A percentile compares a stretch with the other conserved stretches of the same genome.
phyloP scores from a whole-genome alignment of 352 stramenopile genomes.

The Saprolegnia parasitica region DNA sequence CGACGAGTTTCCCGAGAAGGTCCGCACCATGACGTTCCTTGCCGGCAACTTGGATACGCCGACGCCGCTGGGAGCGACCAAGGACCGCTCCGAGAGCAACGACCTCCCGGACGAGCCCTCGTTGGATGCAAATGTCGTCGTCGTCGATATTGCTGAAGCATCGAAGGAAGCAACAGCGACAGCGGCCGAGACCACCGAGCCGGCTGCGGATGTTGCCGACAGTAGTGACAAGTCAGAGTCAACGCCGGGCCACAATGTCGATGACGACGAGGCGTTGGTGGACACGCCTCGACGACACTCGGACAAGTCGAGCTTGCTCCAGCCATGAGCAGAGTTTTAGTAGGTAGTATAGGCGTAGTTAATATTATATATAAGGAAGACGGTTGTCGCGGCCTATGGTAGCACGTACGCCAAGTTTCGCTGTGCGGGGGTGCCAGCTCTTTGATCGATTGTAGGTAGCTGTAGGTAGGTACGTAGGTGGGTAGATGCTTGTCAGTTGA shows the following conservation, averaged over 20 bases:
- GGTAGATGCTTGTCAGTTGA: too few relatives aligned
- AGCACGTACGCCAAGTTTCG: too few relatives aligned
- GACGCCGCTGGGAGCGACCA: neutral
- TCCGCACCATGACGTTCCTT: neutral
- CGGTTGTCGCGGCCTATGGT: too few relatives aligned
- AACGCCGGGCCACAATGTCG: conserved; percentile 10
- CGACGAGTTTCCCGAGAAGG: conserved; percentile 23
- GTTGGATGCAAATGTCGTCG: neutral
- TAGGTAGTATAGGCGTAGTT: too few relatives aligned
- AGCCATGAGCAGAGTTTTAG: neutral
- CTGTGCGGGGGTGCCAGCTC: too few relatives aligned
- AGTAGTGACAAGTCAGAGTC: neutral
- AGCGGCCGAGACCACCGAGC: neutral
- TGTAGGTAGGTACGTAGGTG: too few relatives aligned
- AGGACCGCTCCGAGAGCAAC: neutral
- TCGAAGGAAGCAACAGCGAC: neutral
- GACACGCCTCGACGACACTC: neutral
- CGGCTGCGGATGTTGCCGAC: neutral
- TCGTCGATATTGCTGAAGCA: neutral
- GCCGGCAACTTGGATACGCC: conserved; percentile 10
- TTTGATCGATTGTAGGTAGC: too few relatives aligned
- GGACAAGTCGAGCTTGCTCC: conserved; percentile 26
- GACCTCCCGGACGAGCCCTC: neutral
- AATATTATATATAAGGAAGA: too few relatives aligned
- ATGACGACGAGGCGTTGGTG: conserved; percentile 21